Base-by-base conservation (phyloP, 2,329 filamentous ascomycete genomes). In the Fusarium xyrophilum region DNA sequence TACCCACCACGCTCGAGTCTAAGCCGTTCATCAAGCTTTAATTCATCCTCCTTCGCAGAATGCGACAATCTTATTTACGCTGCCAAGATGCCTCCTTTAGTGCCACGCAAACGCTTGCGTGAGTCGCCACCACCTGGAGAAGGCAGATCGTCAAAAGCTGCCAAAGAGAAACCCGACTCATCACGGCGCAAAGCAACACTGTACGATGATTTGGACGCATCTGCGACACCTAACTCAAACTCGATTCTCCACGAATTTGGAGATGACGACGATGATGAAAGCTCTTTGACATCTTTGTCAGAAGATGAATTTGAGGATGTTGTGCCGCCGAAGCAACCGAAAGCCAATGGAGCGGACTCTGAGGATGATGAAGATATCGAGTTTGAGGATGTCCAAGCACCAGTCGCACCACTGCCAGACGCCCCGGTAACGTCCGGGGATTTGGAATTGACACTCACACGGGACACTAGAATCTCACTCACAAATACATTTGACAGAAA, bases 371-470 rank as follows among this genome's bases (percentile, higher is more conserved):
- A 81, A 2, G 81, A 83, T 15, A 84, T 90, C 39, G 85, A 86
- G 13, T 85, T 89, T 35, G 87, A 89, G 38, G 86, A 89, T 51
- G 84, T 91, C 7, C 86, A 87, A 63, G 89, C 89, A 40, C 88
- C 89, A 65, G 85, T 87, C 67, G 86, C 88, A 14, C 76, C 79
- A 3, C 73, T 79, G 76, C 67, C 78, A 76, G 63, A 82, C 79
- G 81, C 84, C 9, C 81, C 84, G 51, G 78, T 80, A 5, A 82
- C 87, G 2, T 83, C 87, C 2, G 89, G 89, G 14, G 90, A 93
- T 74, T 82, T 96, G 35, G 90, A 95, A 69, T 81, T 96, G 72
- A 95, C 91, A 0, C 80, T 96, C 32, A 83, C 82, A 36, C 84
- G 83, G 69, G 86, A 88, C 60, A 82, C 84, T 12, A 80, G 85